Percentiles rank a stretch among this genome's conserved stretches.
These are phyloP conservation scores for Phytophthora citrophthora DNA, from an alignment of 352 stramenopile species.

Conservation along the genomic window DNA sequence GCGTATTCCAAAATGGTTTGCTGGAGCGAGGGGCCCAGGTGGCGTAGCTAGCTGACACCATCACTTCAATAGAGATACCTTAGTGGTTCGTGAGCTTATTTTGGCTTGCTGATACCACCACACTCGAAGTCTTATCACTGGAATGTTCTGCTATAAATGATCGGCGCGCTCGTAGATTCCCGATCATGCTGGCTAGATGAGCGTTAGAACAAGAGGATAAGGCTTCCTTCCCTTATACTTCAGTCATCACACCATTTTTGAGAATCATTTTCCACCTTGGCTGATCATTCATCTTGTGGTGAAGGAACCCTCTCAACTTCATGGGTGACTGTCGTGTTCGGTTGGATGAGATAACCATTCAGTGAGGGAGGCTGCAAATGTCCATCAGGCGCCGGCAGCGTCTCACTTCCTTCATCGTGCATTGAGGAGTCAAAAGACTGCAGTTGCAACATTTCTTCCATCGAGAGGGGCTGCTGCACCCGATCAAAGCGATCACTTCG, in stretches of 20 bases:
- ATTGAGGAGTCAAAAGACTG: conserved; percentile 36
- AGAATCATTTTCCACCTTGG: background rate
- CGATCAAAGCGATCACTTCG: conserved; percentile 28
- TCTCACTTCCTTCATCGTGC: conserved; percentile 26
- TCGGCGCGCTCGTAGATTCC: background rate
- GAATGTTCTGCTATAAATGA: conserved; percentile 29
- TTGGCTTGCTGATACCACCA: conserved; percentile 16
- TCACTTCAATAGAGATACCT: conserved; percentile 3
- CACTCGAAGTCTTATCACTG: conserved; percentile 34
- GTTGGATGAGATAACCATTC: conserved; percentile 29
- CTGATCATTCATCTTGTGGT: conserved; percentile 15
- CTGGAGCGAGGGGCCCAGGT: background rate
- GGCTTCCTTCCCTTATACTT: conserved; percentile 1
- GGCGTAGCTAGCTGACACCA: background rate
- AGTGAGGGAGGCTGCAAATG: conserved; percentile 18
- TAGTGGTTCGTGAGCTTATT: conserved; percentile 22
- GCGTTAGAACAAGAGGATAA: conserved; percentile 13
- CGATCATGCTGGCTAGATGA: background rate
- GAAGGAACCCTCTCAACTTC: conserved; percentile 3
- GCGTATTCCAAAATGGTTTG: conserved; percentile 24
- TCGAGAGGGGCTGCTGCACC: conserved; percentile 32
- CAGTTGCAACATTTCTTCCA: conserved; percentile 38
- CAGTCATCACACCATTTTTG: background rate
- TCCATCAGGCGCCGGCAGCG: background rate
- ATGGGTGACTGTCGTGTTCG: conserved; percentile 9